phyloP scores from a whole-genome alignment of 2,329 filamentous ascomycete genomes.

The Colletotrichum tanaceti region DNA sequence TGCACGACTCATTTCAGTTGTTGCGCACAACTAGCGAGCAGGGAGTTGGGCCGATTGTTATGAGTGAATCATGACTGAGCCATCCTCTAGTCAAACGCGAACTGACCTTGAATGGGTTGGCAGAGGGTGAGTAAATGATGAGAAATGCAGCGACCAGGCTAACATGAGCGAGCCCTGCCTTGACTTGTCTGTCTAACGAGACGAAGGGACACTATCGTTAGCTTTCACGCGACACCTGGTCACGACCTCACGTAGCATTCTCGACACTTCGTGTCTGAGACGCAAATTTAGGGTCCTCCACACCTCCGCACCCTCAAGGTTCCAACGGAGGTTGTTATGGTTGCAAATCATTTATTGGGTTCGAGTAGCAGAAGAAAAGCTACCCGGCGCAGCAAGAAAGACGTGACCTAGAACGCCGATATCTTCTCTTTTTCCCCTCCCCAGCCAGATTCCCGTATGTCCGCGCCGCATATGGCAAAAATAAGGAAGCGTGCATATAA shows the following conservation, averaged over 20 bases:
- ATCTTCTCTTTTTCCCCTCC: background rate
- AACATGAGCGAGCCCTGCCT: no score
- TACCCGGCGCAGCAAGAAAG: constrained; percentile 1
- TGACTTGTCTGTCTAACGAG: background rate
- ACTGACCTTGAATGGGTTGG: background rate
- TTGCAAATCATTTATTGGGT: constrained; percentile 37
- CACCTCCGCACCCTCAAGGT: constrained; percentile 39
- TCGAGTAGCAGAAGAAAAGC: constrained; percentile 5
- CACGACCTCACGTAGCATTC: constrained; percentile 7
- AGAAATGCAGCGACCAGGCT: background rate
- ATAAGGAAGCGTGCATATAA: constrained; percentile 26
- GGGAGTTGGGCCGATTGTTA: no score
- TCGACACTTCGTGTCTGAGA: background rate
- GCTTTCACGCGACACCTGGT: background rate
- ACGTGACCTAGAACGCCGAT: constrained; percentile 29
- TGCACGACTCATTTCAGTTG: no score
- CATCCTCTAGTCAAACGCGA: no score
- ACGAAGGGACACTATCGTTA: no score
- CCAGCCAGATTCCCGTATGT: constrained; percentile 35
- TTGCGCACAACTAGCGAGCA: no score
- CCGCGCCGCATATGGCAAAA: constrained; percentile 38
- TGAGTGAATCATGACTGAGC: background rate
- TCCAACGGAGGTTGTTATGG: constrained; percentile 40
- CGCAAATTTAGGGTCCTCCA: constrained; percentile 29
- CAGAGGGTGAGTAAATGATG: accelerated